Percentiles rank a stretch among this genome's conserved stretches.
Evolutionary conservation across 257 asterid genomes (phyloP).

Genomic region (Primulina eburnea): DNA sequence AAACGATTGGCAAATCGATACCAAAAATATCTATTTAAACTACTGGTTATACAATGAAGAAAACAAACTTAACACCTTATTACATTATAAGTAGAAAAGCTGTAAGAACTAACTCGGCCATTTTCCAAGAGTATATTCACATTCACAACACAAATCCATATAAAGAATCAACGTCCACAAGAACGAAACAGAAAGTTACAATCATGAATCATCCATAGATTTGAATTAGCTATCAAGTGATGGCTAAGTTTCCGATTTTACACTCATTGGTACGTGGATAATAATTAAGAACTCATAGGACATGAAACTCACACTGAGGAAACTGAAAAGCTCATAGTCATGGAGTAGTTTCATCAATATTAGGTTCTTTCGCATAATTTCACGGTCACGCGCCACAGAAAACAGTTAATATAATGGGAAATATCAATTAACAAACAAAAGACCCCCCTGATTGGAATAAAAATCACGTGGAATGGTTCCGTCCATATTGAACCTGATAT

Average conservation of each 20-base stretch:
- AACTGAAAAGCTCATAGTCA: conserved; percentile 9
- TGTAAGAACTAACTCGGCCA: background rate
- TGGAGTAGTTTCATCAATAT: background rate
- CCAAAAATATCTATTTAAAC: conserved; percentile 8
- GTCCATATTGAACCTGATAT: conserved; percentile 10
- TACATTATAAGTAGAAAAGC: conserved; percentile 16
- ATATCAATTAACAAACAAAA: conserved; percentile 11
- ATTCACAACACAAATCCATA: background rate
- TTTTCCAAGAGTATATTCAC: conserved; percentile 9
- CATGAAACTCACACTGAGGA: background rate
- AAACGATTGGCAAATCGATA: background rate
- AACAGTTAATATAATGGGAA: background rate
- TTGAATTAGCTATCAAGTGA: conserved; percentile 3
- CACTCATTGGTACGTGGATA: background rate
- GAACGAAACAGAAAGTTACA: conserved; percentile 11
- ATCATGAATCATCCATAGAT: background rate
- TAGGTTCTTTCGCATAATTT: conserved; percentile 9
- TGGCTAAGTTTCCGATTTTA: conserved; percentile 8
- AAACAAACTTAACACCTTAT: background rate
- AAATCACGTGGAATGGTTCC: conserved; percentile 7
- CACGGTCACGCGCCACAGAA: conserved; percentile 1
- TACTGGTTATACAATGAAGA: conserved; percentile 6
- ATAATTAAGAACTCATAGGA: conserved; percentile 5
- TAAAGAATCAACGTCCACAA: background rate
- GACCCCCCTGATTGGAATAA: background rate